A percentile compares a stretch with the other conserved stretches of the same genome.
These are phyloP conservation scores for Typha latifolia DNA, from an alignment of 176 grass and related monocot species.

Conservation along the genomic window DNA sequence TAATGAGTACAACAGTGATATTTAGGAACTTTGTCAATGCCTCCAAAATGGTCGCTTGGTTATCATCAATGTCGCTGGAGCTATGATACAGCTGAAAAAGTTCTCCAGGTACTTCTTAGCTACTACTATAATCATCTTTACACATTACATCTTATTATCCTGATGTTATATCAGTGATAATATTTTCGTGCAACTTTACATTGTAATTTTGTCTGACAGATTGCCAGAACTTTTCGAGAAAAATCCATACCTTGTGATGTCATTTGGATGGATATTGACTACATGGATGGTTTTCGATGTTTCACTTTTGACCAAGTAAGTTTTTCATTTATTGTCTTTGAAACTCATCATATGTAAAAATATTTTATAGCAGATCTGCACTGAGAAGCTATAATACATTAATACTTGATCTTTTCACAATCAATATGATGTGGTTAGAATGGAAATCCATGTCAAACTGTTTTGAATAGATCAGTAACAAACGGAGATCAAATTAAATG, in stretches of 20 bases:
- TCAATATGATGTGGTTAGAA: too few relatives aligned
- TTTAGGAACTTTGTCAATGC: conserved; percentile 84
- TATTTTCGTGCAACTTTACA: conserved; percentile 14
- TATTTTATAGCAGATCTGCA: too few relatives aligned
- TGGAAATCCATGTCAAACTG: too few relatives aligned
- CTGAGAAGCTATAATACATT: too few relatives aligned
- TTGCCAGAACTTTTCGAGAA: conserved; percentile 77
- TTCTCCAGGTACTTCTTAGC: conserved; percentile 53
- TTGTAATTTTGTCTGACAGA: conserved; percentile 35
- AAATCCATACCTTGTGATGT: conserved; percentile 96
- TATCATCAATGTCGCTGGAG: conserved; percentile 98
- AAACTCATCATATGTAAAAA: too few relatives aligned
- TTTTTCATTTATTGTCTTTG: not conserved
- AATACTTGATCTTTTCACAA: too few relatives aligned
- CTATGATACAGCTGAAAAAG: conserved; percentile 80
- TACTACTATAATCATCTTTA: not conserved
- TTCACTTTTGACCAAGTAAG: conserved; percentile 85
- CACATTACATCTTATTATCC: conserved; percentile 9
- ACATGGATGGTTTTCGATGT: conserved; percentile 97
- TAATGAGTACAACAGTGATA: not conserved
- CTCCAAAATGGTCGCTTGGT: conserved; percentile 89
- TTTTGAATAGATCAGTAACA: too few relatives aligned
- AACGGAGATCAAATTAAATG: too few relatives aligned
- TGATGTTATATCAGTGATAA: conserved; percentile 11
- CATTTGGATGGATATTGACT: conserved; percentile 98